phyloP scores from a whole-genome alignment of 495 filamentous ascomycete species.

The Monascus purpureus region DNA sequence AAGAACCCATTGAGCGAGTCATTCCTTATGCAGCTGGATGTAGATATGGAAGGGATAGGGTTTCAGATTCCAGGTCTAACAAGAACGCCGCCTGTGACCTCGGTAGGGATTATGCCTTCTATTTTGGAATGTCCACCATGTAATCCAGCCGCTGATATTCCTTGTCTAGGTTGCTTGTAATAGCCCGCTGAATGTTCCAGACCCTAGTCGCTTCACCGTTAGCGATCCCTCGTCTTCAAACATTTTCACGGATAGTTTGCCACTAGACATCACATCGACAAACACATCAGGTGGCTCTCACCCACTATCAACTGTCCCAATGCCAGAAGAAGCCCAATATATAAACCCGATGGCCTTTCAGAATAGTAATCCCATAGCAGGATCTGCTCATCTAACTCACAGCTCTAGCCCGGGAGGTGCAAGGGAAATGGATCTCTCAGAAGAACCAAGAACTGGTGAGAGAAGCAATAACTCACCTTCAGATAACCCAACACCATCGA shows the following conservation, averaged over 20 bases:
- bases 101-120: background rate
- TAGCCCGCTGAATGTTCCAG: slow-evolving; percentile 2
- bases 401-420: slow-evolving; percentile 2
- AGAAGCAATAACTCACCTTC: slow-evolving; percentile 17
- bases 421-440: slow-evolving; percentile 16
- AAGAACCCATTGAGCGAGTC: slow-evolving; percentile 90
- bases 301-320: too few species aligned
- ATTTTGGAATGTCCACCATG: background rate
- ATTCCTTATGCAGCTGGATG: slow-evolving; percentile 85
- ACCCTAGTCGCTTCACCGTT: too few species aligned
- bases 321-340: too few species aligned
- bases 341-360: too few species aligned
- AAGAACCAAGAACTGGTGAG: slow-evolving; percentile 15
- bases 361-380: slow-evolving; percentile 3
- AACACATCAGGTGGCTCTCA: too few species aligned
- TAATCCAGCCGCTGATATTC: too few species aligned
- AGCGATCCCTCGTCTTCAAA: too few species aligned
- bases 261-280: too few species aligned
- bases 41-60: slow-evolving; percentile 65
- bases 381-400: slow-evolving; percentile 2
- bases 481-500: slow-evolving; percentile 22
- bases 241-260: too few species aligned
- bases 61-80: slow-evolving; percentile 10
- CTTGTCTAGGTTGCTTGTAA: slow-evolving; percentile 5
- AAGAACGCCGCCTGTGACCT: background rate